phyloP scores from a whole-genome alignment of 2,329 filamentous ascomycete genomes.

The Sporothrix dimorphospora region DNA sequence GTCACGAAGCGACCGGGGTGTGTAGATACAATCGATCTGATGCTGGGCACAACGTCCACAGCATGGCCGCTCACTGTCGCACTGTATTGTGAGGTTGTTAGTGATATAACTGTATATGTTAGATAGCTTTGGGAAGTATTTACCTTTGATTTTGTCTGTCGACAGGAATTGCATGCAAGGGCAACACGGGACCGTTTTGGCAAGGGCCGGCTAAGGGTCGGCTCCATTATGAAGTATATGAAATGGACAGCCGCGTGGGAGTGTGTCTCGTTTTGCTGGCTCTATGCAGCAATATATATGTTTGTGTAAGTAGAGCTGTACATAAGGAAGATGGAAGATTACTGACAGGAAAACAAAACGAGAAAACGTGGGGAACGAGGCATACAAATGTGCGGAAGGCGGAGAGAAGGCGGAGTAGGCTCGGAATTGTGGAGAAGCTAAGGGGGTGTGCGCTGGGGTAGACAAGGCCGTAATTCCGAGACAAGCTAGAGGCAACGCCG shows the following conservation, averaged over 20 bases:
- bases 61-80: neutral
- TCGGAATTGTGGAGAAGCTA: neutral
- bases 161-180: slow-evolving; percentile 6
- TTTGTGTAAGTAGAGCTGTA: no score
- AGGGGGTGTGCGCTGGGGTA: neutral
- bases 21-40: slow-evolving; percentile 4
- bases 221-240: neutral
- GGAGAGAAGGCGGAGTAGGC: neutral
- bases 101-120: no score
- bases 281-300: no score
- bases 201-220: neutral
- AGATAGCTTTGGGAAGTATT: no score
- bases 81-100: neutral
- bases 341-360: neutral
- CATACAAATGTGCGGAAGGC: neutral
- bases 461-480: no score
- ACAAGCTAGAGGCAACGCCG: no score
- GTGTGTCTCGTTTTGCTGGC: neutral
- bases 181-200: slow-evolving; percentile 9
- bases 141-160: slow-evolving; percentile 13
- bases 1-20: neutral
- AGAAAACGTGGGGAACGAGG: neutral
- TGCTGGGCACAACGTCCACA: neutral
- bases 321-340: no score
- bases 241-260: neutral